Conservation (phyloP, 2,329 filamentous ascomycete genomes). For the Clonostachys chloroleuca region DNA sequence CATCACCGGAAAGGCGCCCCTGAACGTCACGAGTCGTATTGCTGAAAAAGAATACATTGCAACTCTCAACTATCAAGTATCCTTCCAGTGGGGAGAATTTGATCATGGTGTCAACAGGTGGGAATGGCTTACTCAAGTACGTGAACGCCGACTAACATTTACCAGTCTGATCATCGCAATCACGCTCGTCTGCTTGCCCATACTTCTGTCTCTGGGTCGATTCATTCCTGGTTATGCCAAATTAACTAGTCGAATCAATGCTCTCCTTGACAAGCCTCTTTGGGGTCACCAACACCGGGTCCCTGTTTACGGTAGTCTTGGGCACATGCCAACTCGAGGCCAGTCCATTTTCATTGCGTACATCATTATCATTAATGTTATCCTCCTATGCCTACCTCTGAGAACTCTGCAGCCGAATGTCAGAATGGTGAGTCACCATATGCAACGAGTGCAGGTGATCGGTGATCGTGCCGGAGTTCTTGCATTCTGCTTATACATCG, state of each 20-base stretch:
- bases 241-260: conserved; percentile 15
- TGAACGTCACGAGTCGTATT: conserved; percentile 25
- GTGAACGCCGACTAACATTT: too few relatives aligned
- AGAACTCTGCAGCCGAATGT: conserved; percentile 24
- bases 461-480: conserved; percentile 27
- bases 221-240: conserved; percentile 20
- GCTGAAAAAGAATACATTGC: conserved; percentile 17
- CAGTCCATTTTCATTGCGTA: conserved; percentile 24
- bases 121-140: background rate
- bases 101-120: conserved; percentile 1
- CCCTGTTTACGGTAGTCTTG: conserved; percentile 11
- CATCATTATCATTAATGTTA: conserved; percentile 23
- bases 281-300: conserved; percentile 22
- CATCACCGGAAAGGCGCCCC: conserved; percentile 11
- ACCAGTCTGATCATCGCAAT: conserved; percentile 12
- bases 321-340: conserved; percentile 24
- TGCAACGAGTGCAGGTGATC: conserved; percentile 41
- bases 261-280: conserved; percentile 20
- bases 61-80: conserved; percentile 46
- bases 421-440: conserved; percentile 63
- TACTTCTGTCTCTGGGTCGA: conserved; percentile 23
- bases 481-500: conserved; percentile 23
- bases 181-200: conserved; percentile 20
- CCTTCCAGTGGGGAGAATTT: conserved; percentile 31
- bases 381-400: conserved; percentile 11